phyloP scores from a whole-genome alignment of 2,329 filamentous ascomycete species.

The Pseudodiploospora longispora region DNA sequence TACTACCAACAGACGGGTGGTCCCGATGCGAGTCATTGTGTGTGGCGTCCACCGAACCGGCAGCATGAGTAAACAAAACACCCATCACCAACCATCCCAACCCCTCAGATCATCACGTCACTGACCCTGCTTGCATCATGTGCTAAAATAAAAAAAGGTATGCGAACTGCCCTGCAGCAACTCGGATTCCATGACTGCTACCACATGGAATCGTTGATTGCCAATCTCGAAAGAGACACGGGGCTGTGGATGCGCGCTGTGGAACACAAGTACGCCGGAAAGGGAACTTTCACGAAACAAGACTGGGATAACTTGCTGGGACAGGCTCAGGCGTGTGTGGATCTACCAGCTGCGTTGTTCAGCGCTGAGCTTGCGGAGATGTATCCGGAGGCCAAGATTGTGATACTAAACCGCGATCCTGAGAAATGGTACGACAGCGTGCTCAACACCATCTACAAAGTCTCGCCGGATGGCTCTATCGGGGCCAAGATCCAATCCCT shows the following conservation, averaged over 20 bases:
- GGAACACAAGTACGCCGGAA: slow-evolving; percentile 23
- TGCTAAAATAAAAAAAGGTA: slow-evolving; percentile 19
- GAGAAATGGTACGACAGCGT: slow-evolving; percentile 29
- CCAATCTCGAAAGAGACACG: slow-evolving; percentile 15
- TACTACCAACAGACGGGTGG: slow-evolving; percentile 15
- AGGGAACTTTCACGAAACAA: slow-evolving; percentile 22
- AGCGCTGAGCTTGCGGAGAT: slow-evolving; percentile 26
- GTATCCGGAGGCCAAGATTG: slow-evolving; percentile 29
- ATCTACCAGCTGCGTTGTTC: slow-evolving; percentile 48
- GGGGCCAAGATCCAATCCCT: slow-evolving; percentile 3
- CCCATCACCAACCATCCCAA: no score
- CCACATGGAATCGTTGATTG: slow-evolving; percentile 25
- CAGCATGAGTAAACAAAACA: slow-evolving; percentile 23
- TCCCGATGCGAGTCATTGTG: slow-evolving; percentile 33
- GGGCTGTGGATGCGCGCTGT: slow-evolving; percentile 24
- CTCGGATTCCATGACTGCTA: slow-evolving; percentile 29
- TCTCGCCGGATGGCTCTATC: no score
- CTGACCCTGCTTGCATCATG: no score
- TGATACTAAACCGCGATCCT: slow-evolving; percentile 31
- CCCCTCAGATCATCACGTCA: no score
- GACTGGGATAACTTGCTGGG: slow-evolving; percentile 40
- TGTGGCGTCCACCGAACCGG: slow-evolving; percentile 31
- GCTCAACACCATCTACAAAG: slow-evolving; percentile 15
- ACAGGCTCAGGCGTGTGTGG: slow-evolving; percentile 42
- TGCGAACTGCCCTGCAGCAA: slow-evolving; percentile 24